phyloP scores from a whole-genome alignment of 2,329 filamentous ascomycete genomes.

The Polytolypa hystricis region DNA sequence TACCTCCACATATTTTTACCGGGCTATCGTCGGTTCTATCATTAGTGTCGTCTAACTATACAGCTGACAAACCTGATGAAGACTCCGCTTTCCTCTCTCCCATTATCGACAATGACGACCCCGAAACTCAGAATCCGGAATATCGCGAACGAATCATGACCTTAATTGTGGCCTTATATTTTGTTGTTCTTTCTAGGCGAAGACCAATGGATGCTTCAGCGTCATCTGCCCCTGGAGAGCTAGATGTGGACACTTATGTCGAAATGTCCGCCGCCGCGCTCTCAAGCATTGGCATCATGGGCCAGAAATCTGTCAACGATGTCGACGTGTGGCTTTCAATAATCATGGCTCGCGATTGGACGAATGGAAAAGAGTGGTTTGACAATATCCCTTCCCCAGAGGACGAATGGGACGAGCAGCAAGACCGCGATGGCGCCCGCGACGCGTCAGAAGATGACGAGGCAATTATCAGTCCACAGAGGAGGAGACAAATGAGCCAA shows the following conservation, averaged over 20 bases:
- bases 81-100: slow-evolving; percentile 24
- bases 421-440: slow-evolving; percentile 20
- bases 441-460: slow-evolving; percentile 21
- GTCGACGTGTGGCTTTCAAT: slow-evolving; percentile 52
- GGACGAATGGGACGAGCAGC: slow-evolving; percentile 9
- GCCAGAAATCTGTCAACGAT: slow-evolving; percentile 37
- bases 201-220: neutral
- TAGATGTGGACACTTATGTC: slow-evolving; percentile 31
- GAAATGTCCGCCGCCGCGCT: slow-evolving; percentile 31
- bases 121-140: slow-evolving; percentile 35
- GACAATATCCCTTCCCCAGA: slow-evolving; percentile 37
- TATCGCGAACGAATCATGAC: slow-evolving; percentile 29
- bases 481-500: slow-evolving; percentile 15
- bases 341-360: slow-evolving; percentile 40
- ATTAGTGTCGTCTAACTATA: slow-evolving; percentile 25
- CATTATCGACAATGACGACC: slow-evolving; percentile 34
- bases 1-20: slow-evolving; percentile 63
- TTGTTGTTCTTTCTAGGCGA: slow-evolving; percentile 33
- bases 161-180: slow-evolving; percentile 33
- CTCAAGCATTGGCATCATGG: slow-evolving; percentile 21
- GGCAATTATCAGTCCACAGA: slow-evolving; percentile 18
- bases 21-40: slow-evolving; percentile 54
- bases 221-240: slow-evolving; percentile 17
- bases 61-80: slow-evolving; percentile 36
- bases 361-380: slow-evolving; percentile 57